Evolutionary conservation across 352 stramenopile species (phyloP).

Genomic region (Phytophthora capsici): DNA sequence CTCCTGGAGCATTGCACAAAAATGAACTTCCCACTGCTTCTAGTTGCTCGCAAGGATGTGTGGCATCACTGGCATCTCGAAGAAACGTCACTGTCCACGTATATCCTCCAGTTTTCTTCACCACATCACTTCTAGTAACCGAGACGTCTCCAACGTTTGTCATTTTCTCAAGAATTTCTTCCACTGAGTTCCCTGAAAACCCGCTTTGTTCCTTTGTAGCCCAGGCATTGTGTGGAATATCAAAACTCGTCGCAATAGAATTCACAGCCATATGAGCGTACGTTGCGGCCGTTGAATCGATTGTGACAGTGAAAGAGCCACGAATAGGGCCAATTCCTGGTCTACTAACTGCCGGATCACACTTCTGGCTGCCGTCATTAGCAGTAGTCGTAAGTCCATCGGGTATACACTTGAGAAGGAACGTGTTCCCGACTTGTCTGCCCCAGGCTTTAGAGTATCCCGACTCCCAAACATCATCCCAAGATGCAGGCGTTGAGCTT

Average conservation of each 20-base stretch:
- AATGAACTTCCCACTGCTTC: conserved; percentile 57
- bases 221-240: conserved; percentile 94
- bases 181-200: conserved; percentile 91
- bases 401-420: conserved; percentile 62
- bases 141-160: conserved; percentile 94
- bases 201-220: conserved; percentile 89
- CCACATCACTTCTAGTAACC: conserved; percentile 89
- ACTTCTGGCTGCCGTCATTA: conserved; percentile 62
- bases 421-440: conserved; percentile 94
- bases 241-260: conserved; percentile 60
- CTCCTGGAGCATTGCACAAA: conserved; percentile 93
- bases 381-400: conserved; percentile 69
- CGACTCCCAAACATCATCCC: conserved; percentile 92
- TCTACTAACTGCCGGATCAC: conserved; percentile 23
- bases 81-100: conserved; percentile 96
- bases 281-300: conserved; percentile 72
- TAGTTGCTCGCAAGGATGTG: conserved; percentile 60
- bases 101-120: conserved; percentile 92
- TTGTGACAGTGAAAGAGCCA: conserved; percentile 90
- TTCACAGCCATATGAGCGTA: conserved; percentile 77
- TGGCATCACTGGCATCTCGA: conserved; percentile 66
- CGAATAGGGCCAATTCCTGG: conserved; percentile 87
- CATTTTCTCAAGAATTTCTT: conserved; percentile 96
- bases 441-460: conserved; percentile 97
- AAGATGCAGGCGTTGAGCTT: conserved; percentile 64